phyloP scores from a whole-genome alignment of 176 grass and related monocot genomes.

The Bolboschoenus planiculmis region DNA sequence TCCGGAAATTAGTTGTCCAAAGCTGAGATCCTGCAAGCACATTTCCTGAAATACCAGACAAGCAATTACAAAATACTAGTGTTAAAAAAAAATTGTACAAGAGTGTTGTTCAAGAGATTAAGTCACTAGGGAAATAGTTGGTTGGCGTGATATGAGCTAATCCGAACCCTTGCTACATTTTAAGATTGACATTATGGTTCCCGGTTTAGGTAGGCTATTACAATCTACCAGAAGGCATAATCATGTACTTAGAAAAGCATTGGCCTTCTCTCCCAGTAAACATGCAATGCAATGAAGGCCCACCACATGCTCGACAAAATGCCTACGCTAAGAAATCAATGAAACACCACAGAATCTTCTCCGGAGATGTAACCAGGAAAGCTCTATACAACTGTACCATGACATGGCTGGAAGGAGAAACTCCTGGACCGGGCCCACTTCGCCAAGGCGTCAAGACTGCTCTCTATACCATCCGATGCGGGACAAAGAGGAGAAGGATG shows the following conservation, averaged over 20 bases:
- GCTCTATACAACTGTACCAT: conserved; percentile 7
- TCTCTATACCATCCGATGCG: neutral
- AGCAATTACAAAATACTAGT: neutral
- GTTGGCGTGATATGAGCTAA: neutral
- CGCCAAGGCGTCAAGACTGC: no score
- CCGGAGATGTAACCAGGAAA: neutral
- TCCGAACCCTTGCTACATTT: neutral
- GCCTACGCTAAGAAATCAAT: neutral
- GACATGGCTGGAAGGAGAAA: conserved; percentile 34
- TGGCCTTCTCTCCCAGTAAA: neutral
- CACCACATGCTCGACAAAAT: conserved; percentile 44
- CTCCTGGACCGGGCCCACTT: neutral
- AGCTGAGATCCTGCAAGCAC: conserved; percentile 18
- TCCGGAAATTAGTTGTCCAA: conserved; percentile 26
- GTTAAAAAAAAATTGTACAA: neutral
- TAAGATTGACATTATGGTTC: neutral
- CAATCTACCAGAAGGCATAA: neutral
- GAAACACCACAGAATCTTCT: neutral
- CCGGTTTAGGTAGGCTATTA: neutral
- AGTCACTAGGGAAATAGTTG: neutral
- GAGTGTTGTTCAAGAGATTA: neutral
- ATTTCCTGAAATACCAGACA: conserved; percentile 30
- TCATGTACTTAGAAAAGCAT: neutral
- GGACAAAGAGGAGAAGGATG: neutral
- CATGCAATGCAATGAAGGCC: neutral